Conservation (phyloP, 768 basidiomycete species). For the Russula ochroleuca region DNA sequence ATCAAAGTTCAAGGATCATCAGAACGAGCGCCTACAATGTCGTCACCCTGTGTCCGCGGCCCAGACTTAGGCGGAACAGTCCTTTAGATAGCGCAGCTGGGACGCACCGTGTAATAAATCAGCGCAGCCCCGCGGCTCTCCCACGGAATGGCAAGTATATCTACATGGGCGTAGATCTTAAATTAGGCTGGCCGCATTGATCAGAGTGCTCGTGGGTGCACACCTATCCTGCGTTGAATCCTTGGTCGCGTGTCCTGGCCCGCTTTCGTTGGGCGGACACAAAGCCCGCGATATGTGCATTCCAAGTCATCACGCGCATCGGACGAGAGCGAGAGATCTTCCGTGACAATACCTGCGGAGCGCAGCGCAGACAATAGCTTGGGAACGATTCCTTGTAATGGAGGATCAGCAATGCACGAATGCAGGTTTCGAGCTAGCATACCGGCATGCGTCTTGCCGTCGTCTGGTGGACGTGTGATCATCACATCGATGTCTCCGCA, state of each 20-base stretch:
- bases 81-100: neutral
- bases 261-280: constrained; percentile 32
- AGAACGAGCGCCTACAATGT: constrained; percentile 56
- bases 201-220: constrained; percentile 15
- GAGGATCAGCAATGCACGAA: neutral
- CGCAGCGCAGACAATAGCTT: constrained; percentile 56
- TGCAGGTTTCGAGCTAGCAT: constrained; percentile 13
- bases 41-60: constrained; percentile 60
- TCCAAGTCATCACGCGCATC: constrained; percentile 66
- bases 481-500: constrained; percentile 93
- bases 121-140: constrained; percentile 74
- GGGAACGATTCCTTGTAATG: constrained; percentile 51
- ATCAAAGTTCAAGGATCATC: neutral
- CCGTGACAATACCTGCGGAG: constrained; percentile 59
- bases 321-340: constrained; percentile 66
- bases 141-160: constrained; percentile 82
- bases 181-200: neutral
- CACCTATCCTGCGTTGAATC: constrained; percentile 64
- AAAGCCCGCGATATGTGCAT: constrained; percentile 77
- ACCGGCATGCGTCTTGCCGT: constrained; percentile 76
- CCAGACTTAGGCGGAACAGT: neutral
- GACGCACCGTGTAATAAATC: constrained; percentile 82
- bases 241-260: constrained; percentile 36
- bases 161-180: constrained; percentile 34
- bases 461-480: constrained; percentile 67